A percentile compares a stretch with the other conserved stretches of the same genome.
Evolutionary conservation across 2,329 filamentous ascomycete species (phyloP).

Genomic region (Grosmannia penicillata): DNA sequence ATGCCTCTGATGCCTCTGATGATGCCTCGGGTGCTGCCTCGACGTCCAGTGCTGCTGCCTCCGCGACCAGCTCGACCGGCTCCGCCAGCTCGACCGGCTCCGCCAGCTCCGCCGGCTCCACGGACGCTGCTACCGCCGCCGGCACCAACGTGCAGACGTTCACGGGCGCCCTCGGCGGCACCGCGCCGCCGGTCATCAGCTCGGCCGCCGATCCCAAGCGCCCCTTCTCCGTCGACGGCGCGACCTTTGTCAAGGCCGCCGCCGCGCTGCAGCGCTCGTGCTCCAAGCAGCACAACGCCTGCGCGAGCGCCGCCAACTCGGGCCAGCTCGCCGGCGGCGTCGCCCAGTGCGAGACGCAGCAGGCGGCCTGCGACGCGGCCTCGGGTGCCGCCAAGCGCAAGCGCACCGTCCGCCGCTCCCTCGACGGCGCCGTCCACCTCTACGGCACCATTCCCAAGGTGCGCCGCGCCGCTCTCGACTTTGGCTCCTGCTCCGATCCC

Average conservation of each 20-base stretch:
- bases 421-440: no score
- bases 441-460: no score
- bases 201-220: conserved; percentile 17
- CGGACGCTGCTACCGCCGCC: no score
- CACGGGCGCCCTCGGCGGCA: conserved; percentile 24
- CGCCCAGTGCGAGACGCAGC: conserved; percentile 22
- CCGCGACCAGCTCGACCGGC: conserved; percentile 11
- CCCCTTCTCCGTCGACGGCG: conserved; percentile 21
- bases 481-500: conserved; percentile 25
- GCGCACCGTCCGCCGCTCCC: no score
- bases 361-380: conserved; percentile 14
- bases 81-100: conserved; percentile 7
- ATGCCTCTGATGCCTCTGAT: no score
- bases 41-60: no score
- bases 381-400: conserved; percentile 6
- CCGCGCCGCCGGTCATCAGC: conserved; percentile 20
- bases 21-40: no score
- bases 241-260: conserved; percentile 23
- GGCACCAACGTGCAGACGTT: conserved; percentile 22
- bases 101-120: no score
- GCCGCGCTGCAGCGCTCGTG: conserved; percentile 27
- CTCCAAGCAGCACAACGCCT: conserved; percentile 29
- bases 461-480: conserved; percentile 14
- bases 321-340: conserved; percentile 18
- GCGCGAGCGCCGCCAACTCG: conserved; percentile 24